These are phyloP conservation scores for Aureobasidium sp. DNA, from an alignment of 2,329 filamentous ascomycete genomes.

Conservation along the genomic window DNA sequence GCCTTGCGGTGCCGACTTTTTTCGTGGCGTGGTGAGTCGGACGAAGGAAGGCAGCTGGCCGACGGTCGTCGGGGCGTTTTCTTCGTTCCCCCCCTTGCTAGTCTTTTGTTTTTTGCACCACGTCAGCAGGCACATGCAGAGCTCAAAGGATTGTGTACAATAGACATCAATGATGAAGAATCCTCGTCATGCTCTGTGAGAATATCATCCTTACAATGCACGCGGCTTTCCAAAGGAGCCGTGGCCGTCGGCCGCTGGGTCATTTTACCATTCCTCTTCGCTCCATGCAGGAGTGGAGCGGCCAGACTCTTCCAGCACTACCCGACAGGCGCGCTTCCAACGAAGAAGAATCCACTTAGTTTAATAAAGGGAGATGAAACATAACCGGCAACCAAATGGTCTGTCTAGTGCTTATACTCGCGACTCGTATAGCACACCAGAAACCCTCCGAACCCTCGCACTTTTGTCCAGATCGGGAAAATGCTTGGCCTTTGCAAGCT, in stretches of 20 bases:
- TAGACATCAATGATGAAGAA: background rate
- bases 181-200: background rate
- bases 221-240: background rate
- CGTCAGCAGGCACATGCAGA: background rate
- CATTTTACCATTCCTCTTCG: background rate
- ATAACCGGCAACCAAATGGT: background rate
- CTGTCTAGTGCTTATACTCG: background rate
- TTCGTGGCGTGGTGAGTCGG: background rate
- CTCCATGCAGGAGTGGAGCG: background rate
- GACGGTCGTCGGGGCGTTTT: background rate
- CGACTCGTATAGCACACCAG: background rate
- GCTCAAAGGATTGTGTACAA: background rate
- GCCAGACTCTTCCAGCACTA: background rate
- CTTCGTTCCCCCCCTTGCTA: background rate
- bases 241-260: background rate
- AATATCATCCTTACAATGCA: background rate
- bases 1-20: background rate
- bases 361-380: no score
- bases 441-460: background rate
- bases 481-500: background rate
- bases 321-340: no score
- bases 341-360: no score
- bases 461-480: background rate
- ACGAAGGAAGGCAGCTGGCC: background rate
- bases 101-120: background rate